Percentiles rank a stretch among this genome's conserved stretches.
These are phyloP conservation scores for Fagopyrum homotropicum DNA, from an alignment of 148 eudicot species.

Conservation along the genomic window DNA sequence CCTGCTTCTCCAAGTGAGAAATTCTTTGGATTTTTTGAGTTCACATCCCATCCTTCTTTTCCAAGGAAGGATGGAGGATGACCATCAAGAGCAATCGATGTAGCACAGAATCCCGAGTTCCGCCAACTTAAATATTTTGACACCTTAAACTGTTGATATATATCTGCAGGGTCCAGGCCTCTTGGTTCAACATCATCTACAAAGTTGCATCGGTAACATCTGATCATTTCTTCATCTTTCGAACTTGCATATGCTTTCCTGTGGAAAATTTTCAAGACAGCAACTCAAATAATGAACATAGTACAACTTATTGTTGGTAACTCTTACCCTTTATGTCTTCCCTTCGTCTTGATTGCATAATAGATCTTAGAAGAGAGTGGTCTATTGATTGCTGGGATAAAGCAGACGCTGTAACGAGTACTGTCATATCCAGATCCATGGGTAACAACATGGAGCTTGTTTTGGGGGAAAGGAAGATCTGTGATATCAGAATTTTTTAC, in stretches of 20 bases:
- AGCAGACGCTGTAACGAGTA: constrained; percentile 12
- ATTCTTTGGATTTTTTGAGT: too few species aligned
- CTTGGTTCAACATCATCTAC: too few species aligned
- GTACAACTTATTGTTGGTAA: too few species aligned
- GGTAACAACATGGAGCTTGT: constrained; percentile 28
- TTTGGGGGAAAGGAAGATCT: constrained; percentile 55
- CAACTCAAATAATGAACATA: too few species aligned
- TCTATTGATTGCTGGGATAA: constrained; percentile 25
- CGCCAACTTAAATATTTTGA: too few species aligned
- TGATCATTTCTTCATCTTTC: constrained; percentile 42
- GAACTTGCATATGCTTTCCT: constrained; percentile 26
- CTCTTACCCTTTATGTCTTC: constrained; percentile 21
- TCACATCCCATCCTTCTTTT: too few species aligned
- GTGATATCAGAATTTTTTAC: constrained; percentile 19
- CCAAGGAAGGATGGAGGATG: too few species aligned
- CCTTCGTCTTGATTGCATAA: constrained; percentile 20
- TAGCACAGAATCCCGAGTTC: too few species aligned
- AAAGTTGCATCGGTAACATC: constrained; percentile 18
- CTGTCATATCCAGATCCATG: constrained; percentile 6
- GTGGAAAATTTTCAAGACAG: not conserved
- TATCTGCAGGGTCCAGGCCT: too few species aligned
- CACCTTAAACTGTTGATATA: too few species aligned
- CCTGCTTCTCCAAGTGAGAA: too few species aligned
- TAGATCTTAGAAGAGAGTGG: constrained; percentile 22
- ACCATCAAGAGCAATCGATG: too few species aligned